These are phyloP conservation scores for Cytospora paraplurivora DNA, from an alignment of 2,329 filamentous ascomycete genomes.

Conservation along the genomic window DNA sequence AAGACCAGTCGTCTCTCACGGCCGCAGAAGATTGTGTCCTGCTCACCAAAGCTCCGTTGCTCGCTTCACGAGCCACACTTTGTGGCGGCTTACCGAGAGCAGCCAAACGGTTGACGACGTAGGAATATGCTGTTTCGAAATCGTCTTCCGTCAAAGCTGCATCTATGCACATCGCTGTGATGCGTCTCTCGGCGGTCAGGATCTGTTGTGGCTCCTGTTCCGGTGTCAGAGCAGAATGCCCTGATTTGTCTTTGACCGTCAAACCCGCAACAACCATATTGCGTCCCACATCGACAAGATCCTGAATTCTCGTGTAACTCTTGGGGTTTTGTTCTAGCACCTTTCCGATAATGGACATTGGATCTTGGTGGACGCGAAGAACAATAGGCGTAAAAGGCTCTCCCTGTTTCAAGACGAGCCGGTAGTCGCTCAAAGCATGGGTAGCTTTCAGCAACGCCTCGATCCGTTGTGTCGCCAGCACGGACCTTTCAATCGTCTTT, in stretches of 20 bases:
- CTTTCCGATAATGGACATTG: slow-evolving; percentile 70
- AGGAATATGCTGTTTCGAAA: slow-evolving; percentile 86
- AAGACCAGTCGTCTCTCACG: slow-evolving; percentile 66
- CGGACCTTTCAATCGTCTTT: slow-evolving; percentile 54
- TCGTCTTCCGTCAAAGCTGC: slow-evolving; percentile 71
- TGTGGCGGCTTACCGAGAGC: slow-evolving; percentile 34
- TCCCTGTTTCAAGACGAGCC: slow-evolving; percentile 75
- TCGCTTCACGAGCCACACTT: slow-evolving; percentile 31
- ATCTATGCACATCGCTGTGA: slow-evolving; percentile 80
- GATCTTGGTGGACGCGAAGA: slow-evolving; percentile 75
- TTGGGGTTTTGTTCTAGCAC: slow-evolving; percentile 74
- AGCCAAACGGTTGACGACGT: slow-evolving; percentile 71
- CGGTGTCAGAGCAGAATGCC: slow-evolving; percentile 31
- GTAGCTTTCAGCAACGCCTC: slow-evolving; percentile 71
- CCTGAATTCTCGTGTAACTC: slow-evolving; percentile 74
- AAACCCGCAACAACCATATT: slow-evolving; percentile 67
- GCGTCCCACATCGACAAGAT: slow-evolving; percentile 68
- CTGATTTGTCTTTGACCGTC: slow-evolving; percentile 38
- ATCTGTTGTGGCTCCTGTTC: slow-evolving; percentile 38
- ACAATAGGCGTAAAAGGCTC: slow-evolving; percentile 79
- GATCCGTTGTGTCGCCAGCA: slow-evolving; percentile 54
- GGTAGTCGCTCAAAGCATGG: slow-evolving; percentile 74
- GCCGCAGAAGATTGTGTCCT: slow-evolving; percentile 29
- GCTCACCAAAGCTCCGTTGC: slow-evolving; percentile 30
- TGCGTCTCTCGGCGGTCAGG: slow-evolving; percentile 59